These are phyloP conservation scores for Plenodomus biglobosus DNA, from an alignment of 2,329 filamentous ascomycete species.

Conservation along the genomic window DNA sequence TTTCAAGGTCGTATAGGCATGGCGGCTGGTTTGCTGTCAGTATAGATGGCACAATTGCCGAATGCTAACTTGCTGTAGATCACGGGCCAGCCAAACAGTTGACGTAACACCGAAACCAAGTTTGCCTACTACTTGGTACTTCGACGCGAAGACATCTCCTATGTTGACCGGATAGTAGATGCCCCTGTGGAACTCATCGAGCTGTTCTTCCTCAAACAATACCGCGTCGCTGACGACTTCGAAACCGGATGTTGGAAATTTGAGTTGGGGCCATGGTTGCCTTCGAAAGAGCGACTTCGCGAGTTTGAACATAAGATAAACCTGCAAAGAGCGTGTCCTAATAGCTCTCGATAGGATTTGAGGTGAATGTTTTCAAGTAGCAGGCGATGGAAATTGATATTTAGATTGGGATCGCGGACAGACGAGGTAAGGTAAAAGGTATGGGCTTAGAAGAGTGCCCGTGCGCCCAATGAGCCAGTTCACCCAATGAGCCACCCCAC, in stretches of 20 bases:
- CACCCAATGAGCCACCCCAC: no score
- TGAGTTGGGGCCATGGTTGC: constrained; percentile 13
- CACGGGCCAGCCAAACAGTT: constrained; percentile 17
- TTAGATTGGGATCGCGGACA: constrained; percentile 10
- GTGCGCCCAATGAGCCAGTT: no score
- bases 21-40: constrained; percentile 3
- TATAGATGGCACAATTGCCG: not conserved
- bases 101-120: constrained; percentile 14
- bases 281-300: constrained; percentile 11
- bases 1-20: constrained; percentile 12
- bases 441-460: no score
- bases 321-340: constrained; percentile 7
- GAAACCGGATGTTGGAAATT: constrained; percentile 13
- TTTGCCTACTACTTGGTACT: constrained; percentile 20
- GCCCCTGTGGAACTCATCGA: constrained; percentile 5
- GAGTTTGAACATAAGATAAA: constrained; percentile 10
- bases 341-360: constrained; percentile 6
- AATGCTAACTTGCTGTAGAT: constrained; percentile 11
- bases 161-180: constrained; percentile 15
- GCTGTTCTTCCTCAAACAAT: constrained; percentile 12
- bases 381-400: constrained; percentile 9
- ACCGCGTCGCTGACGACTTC: constrained; percentile 12
- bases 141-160: constrained; percentile 12
- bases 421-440: constrained; percentile 6
- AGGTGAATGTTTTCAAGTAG: constrained; percentile 9